phyloP scores from a whole-genome alignment of 2,329 filamentous ascomycete genomes.

The Microdochium paspali region DNA sequence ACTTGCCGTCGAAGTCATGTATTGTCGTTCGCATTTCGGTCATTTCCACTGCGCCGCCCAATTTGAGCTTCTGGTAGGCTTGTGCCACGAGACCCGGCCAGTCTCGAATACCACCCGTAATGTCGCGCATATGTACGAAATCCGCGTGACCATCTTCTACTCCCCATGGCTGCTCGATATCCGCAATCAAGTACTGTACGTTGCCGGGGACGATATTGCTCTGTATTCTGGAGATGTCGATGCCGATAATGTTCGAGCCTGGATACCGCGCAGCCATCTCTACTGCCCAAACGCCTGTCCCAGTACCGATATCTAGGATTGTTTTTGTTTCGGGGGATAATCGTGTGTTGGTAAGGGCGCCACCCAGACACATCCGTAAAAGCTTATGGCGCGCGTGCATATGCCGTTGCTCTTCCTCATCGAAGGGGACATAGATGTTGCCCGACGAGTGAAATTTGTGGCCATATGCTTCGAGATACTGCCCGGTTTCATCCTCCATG shows the following conservation, averaged over 20 bases:
- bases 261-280: constrained; percentile 31
- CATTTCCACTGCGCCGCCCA: constrained; percentile 34
- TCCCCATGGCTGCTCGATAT: constrained; percentile 40
- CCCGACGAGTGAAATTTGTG: constrained; percentile 17
- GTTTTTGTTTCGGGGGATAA: constrained; percentile 14
- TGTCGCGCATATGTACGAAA: constrained; percentile 33
- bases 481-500: constrained; percentile 1
- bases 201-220: constrained; percentile 44
- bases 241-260: constrained; percentile 26
- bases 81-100: constrained; percentile 25
- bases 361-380: constrained; percentile 16
- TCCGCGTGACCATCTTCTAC: constrained; percentile 20
- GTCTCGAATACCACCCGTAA: constrained; percentile 33
- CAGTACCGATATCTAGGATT: constrained; percentile 32
- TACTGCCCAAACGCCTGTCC: constrained; percentile 31
- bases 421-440: constrained; percentile 18
- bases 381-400: constrained; percentile 15
- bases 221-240: constrained; percentile 31
- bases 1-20: constrained; percentile 26
- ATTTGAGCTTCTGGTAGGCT: constrained; percentile 29
- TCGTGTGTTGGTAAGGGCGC: constrained; percentile 15
- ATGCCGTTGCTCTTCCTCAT: constrained; percentile 15
- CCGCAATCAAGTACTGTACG: constrained; percentile 48
- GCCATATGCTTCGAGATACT: constrained; percentile 16
- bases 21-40: constrained; percentile 29